Conservation (phyloP, 306 rosid genomes). For the Trifolium repens region DNA sequence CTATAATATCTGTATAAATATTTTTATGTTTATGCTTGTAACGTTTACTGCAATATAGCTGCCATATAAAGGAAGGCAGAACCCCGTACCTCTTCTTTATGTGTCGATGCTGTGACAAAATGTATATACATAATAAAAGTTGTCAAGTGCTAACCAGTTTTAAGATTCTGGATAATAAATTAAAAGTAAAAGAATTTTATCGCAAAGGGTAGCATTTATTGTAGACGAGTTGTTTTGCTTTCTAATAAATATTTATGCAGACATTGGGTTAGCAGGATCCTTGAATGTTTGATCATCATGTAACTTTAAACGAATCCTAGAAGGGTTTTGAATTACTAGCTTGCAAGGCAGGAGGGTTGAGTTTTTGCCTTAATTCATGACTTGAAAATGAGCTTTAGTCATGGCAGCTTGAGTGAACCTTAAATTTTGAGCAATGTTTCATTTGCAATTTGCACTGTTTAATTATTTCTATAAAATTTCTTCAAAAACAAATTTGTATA, state of each 20-base stretch:
- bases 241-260: not conserved
- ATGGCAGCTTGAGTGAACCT: constrained; percentile 29
- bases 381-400: constrained; percentile 29
- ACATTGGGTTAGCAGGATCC: not conserved
- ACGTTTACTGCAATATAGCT: constrained; percentile 15
- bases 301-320: constrained; percentile 8
- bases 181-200: not conserved
- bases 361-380: constrained; percentile 21
- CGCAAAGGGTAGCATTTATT: not conserved
- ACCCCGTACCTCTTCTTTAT: not conserved
- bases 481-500: too few species aligned
- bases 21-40: constrained; percentile 24
- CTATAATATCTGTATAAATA: not conserved
- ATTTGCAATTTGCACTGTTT: not conserved
- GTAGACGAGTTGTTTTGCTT: not conserved
- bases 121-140: constrained; percentile 6
- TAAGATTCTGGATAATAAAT: not conserved
- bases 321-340: constrained; percentile 17
- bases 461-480: not conserved
- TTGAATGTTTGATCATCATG: not conserved
- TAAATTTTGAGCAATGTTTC: constrained; percentile 13
- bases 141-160: not conserved
- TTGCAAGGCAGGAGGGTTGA: not conserved
- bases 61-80: constrained; percentile 11
- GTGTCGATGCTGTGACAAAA: not conserved